Percentiles rank a stretch among this genome's conserved stretches.
Conservation (phyloP, 139 green algal species). For the Chlamydomonas asymmetrica region DNA sequence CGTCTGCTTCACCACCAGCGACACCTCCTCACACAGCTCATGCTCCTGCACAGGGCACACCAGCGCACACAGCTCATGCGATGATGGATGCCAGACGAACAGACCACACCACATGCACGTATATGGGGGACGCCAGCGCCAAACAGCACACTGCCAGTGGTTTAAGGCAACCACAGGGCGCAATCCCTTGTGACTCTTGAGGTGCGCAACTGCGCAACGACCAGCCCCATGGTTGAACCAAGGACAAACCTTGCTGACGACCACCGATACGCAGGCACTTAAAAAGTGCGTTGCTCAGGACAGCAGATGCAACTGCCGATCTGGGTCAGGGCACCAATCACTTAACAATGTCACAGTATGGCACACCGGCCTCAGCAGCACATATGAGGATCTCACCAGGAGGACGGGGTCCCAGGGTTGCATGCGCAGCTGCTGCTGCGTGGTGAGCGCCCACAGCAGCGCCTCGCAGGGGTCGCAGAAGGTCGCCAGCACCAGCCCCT, state of each 20-base stretch:
- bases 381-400: background rate
- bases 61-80: background rate
- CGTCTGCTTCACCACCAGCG: slow-evolving; percentile 10
- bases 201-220: background rate
- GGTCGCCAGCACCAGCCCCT: slow-evolving; percentile 19
- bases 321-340: too few relatives aligned
- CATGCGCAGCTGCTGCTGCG: slow-evolving; percentile 5
- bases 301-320: too few relatives aligned
- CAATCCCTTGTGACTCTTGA: too few relatives aligned
- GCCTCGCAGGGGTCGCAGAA: slow-evolving; percentile 19
- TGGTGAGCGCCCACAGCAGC: slow-evolving; percentile 22
- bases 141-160: background rate
- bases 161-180: background rate
- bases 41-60: slow-evolving; percentile 12
- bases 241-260: background rate
- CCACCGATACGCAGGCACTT: background rate
- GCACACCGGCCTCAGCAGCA: background rate
- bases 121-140: background rate
- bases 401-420: slow-evolving; percentile 16
- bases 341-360: too few relatives aligned
- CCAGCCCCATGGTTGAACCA: background rate
- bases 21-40: slow-evolving; percentile 16
- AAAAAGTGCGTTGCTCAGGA: background rate
- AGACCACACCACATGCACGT: background rate
- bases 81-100: background rate